Evolutionary conservation across 225 moss, liverwort and hornwort species (phyloP).

Genomic region (Polytrichum commune): DNA sequence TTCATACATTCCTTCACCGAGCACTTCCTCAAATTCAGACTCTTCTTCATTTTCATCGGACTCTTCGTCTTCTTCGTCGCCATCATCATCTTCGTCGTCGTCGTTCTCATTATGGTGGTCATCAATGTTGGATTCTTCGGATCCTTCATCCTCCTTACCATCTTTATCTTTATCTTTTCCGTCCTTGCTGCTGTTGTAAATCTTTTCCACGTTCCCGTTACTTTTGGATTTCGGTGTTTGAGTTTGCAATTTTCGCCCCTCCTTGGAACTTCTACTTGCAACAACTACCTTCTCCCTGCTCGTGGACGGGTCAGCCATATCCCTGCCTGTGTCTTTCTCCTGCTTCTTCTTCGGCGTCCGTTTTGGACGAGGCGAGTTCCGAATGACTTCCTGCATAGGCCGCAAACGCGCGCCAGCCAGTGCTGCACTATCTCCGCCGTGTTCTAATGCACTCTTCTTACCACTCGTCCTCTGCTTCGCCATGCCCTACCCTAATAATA

Average conservation of each 20-base stretch:
- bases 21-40: constrained; percentile 52
- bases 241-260: constrained; percentile 30
- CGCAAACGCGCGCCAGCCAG: constrained; percentile 37
- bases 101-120: constrained; percentile 24
- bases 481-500: constrained; percentile 22
- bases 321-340: background rate
- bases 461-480: constrained; percentile 34
- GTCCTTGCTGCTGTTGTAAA: constrained; percentile 4
- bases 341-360: constrained; percentile 14
- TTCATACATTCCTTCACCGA: constrained; percentile 64
- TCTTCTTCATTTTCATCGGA: constrained; percentile 34
- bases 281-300: constrained; percentile 32
- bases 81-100: constrained; percentile 19
- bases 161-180: constrained; percentile 16
- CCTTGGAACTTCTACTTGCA: constrained; percentile 33
- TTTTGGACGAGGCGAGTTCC: constrained; percentile 38
- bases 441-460: constrained; percentile 29
- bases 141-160: constrained; percentile 14
- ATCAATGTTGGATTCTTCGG: constrained; percentile 51
- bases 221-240: constrained; percentile 18
- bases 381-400: constrained; percentile 49
- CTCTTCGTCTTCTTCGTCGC: constrained; percentile 28
- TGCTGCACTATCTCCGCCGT: constrained; percentile 38
- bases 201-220: constrained; percentile 25
- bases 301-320: constrained; percentile 34